Percentiles rank a stretch among this genome's conserved stretches.
Evolutionary conservation across 768 basidiomycete genomes (phyloP).

Genomic region (Russula foetens): DNA sequence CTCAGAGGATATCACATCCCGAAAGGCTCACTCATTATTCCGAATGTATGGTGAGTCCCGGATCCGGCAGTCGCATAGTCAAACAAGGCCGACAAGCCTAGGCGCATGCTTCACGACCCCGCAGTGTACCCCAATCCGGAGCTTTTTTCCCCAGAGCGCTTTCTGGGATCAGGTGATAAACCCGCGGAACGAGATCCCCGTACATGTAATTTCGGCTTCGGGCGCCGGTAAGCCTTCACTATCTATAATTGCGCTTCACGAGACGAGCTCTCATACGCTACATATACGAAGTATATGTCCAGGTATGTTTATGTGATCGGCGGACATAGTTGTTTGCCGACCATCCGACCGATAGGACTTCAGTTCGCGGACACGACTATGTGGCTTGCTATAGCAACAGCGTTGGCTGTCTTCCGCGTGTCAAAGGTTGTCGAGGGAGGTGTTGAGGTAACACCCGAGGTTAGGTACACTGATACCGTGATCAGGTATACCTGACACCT

Average conservation of each 20-base stretch:
- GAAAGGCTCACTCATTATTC: slow-evolving; percentile 28
- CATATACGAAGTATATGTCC: not conserved
- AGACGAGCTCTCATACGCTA: not conserved
- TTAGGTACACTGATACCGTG: not conserved
- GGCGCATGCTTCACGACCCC: slow-evolving; percentile 25
- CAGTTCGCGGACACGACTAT: slow-evolving; percentile 9
- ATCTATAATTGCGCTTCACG: not conserved
- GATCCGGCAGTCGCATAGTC: not conserved
- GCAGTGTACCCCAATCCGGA: slow-evolving; percentile 21
- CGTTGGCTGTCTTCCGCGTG: slow-evolving; percentile 11
- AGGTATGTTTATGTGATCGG: not conserved
- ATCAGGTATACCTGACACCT: not conserved
- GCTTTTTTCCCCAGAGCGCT: slow-evolving; percentile 25
- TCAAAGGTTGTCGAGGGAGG: slow-evolving; percentile 8
- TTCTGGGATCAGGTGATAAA: slow-evolving; percentile 14
- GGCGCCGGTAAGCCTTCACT: slow-evolving; percentile 15
- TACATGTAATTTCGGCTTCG: slow-evolving; percentile 20
- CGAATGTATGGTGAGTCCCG: slow-evolving; percentile 28
- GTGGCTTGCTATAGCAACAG: slow-evolving; percentile 7
- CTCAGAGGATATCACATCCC: slow-evolving; percentile 23
- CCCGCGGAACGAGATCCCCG: slow-evolving; percentile 16
- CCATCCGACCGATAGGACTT: not conserved
- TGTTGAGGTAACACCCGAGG: not conserved
- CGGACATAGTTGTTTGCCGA: not conserved
- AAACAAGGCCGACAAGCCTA: not conserved